Percentiles rank a stretch among this genome's conserved stretches.
Evolutionary conservation across 225 moss, liverwort and hornwort species (phyloP).

Genomic region (Straminergon stramineum): DNA sequence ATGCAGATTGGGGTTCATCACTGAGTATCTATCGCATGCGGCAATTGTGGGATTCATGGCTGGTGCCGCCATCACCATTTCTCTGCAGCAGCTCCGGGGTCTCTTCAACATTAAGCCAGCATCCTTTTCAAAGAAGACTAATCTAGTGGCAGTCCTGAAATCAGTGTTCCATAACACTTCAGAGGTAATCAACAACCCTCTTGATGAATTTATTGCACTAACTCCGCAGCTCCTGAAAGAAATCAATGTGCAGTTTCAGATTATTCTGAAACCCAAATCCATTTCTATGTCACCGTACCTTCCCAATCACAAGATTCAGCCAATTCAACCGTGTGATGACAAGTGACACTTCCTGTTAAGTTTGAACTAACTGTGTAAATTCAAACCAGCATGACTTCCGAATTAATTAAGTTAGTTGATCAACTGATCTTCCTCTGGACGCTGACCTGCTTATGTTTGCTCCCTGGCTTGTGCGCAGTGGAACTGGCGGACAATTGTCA

Average conservation of each 20-base stretch:
- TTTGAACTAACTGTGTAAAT: background rate
- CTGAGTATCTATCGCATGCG: conserved; percentile 71
- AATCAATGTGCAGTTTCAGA: background rate
- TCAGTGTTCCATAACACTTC: background rate
- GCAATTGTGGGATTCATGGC: conserved; percentile 76
- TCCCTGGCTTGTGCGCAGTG: background rate
- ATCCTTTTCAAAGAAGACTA: conserved; percentile 21
- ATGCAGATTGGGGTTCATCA: conserved; percentile 69
- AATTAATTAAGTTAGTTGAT: background rate
- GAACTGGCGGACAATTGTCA: conserved; percentile 30
- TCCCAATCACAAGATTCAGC: background rate
- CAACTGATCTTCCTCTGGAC: background rate
- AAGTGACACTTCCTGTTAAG: background rate
- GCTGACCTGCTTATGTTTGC: background rate
- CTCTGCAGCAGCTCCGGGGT: conserved; percentile 65
- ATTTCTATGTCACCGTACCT: background rate
- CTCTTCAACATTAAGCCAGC: conserved; percentile 24
- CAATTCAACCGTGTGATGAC: background rate
- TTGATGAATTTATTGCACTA: background rate
- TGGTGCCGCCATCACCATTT: conserved; percentile 67
- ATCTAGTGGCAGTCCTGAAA: background rate
- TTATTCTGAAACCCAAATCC: background rate
- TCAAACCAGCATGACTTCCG: no score
- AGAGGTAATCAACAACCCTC: background rate
- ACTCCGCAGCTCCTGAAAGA: background rate